phyloP scores from a whole-genome alignment of 805 yeast species.

The Lipomyces kockii region DNA sequence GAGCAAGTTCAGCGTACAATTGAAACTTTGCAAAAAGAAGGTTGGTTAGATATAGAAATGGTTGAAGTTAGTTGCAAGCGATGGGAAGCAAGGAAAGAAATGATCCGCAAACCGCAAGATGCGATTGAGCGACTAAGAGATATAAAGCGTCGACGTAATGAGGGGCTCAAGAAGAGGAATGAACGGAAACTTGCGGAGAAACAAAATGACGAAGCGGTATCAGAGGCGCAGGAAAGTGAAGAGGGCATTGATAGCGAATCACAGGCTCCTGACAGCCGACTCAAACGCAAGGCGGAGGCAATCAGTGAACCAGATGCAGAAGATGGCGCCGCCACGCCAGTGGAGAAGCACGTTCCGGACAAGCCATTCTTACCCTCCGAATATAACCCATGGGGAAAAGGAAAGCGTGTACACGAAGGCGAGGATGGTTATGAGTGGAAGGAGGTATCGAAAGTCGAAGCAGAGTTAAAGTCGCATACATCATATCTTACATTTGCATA shows the following conservation, averaged over 20 bases:
- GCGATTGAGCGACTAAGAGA: constrained; percentile 79
- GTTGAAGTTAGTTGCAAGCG: constrained; percentile 83
- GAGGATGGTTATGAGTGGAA: constrained; percentile 80
- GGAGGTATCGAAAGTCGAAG: constrained; percentile 79
- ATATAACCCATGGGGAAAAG: constrained; percentile 79
- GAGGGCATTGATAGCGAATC: constrained; percentile 26
- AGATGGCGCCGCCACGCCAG: not conserved
- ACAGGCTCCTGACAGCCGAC: constrained; percentile 22
- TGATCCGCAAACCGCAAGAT: constrained; percentile 81
- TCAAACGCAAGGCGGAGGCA: constrained; percentile 27
- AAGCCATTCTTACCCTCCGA: constrained; percentile 31
- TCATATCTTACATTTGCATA: constrained; percentile 91
- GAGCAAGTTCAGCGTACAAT: constrained; percentile 94
- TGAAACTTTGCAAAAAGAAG: constrained; percentile 68
- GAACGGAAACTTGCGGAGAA: constrained; percentile 36
- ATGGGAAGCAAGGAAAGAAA: constrained; percentile 88
- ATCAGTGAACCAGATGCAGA: constrained; percentile 13
- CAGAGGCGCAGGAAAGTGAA: constrained; percentile 42
- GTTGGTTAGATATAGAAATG: constrained; percentile 89
- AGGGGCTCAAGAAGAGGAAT: constrained; percentile 45
- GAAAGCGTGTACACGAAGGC: constrained; percentile 83
- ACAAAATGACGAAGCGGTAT: constrained; percentile 32
- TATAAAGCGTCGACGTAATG: constrained; percentile 72
- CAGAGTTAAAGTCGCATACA: constrained; percentile 90
- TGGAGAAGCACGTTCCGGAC: not conserved